Percentiles rank a stretch among this genome's conserved stretches.
Conservation (phyloP, 257 asterid species). For the Solanum clarkiae region DNA sequence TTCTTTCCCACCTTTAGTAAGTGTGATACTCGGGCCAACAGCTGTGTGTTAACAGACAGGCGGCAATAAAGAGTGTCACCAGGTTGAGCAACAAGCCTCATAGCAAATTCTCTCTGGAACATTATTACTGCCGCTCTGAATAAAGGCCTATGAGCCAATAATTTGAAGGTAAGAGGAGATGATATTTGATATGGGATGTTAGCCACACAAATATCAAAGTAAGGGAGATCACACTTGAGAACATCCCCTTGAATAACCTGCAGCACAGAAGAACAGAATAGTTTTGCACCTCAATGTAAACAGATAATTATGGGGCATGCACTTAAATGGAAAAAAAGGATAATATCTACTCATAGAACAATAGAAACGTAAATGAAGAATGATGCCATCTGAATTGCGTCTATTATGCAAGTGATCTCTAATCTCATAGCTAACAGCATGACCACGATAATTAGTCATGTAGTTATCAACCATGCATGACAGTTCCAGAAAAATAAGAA, state of each 20-base stretch:
- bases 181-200: slow-evolving; percentile 95
- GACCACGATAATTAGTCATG: not conserved
- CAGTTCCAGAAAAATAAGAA: not conserved
- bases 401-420: not conserved
- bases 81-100: slow-evolving; percentile 95
- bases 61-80: slow-evolving; percentile 89
- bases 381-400: not conserved
- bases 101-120: slow-evolving; percentile 94
- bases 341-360: not conserved
- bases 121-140: slow-evolving; percentile 92
- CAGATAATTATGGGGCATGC: not conserved
- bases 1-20: slow-evolving; percentile 82
- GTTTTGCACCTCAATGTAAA: not conserved
- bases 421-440: not conserved
- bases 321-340: not conserved
- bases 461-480: not conserved
- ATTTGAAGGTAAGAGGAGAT: slow-evolving; percentile 84
- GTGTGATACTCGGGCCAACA: slow-evolving; percentile 71
- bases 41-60: slow-evolving; percentile 87
- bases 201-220: slow-evolving; percentile 92
- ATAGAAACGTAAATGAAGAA: not conserved
- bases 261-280: not conserved
- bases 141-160: slow-evolving; percentile 73
- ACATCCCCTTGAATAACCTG: slow-evolving; percentile 95
- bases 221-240: slow-evolving; percentile 82